A percentile compares a stretch with the other conserved stretches of the same genome.
phyloP scores from a whole-genome alignment of 2,329 filamentous ascomycete genomes.

The Simplicillium sp. region DNA sequence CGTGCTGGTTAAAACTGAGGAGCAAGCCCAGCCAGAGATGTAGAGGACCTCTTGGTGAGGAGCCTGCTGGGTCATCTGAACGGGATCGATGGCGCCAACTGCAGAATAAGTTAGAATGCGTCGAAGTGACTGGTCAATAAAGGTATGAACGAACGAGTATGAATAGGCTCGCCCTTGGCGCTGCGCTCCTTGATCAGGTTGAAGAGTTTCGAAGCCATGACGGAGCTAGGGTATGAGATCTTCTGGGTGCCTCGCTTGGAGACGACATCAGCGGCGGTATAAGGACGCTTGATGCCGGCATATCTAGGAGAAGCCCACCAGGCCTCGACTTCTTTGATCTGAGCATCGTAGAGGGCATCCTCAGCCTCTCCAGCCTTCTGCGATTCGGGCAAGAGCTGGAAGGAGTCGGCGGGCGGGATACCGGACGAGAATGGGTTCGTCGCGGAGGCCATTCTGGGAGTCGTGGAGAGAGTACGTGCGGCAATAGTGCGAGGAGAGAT shows the following conservation, averaged over 20 bases:
- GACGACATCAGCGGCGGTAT: slow-evolving; percentile 83
- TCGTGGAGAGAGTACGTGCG: slow-evolving; percentile 20
- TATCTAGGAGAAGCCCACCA: slow-evolving; percentile 89
- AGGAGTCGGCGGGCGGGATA: slow-evolving; percentile 56
- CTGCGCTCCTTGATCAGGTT: slow-evolving; percentile 73
- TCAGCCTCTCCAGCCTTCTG: slow-evolving; percentile 73
- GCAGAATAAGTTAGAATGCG: background rate
- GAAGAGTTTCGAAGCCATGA: slow-evolving; percentile 94
- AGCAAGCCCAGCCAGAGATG: slow-evolving; percentile 95
- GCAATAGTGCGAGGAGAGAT: slow-evolving; percentile 3
- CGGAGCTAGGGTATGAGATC: slow-evolving; percentile 81
- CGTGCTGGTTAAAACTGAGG: slow-evolving; percentile 80
- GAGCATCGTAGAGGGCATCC: slow-evolving; percentile 74
- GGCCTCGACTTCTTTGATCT: slow-evolving; percentile 73
- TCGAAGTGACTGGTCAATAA: background rate
- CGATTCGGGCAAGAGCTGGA: slow-evolving; percentile 72
- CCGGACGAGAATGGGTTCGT: slow-evolving; percentile 18
- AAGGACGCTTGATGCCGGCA: slow-evolving; percentile 83
- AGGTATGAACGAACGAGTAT: slow-evolving; percentile 59
- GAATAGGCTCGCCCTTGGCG: slow-evolving; percentile 75
- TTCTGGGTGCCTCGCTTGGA: slow-evolving; percentile 84
- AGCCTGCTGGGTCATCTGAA: slow-evolving; percentile 98
- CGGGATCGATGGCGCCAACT: slow-evolving; percentile 98
- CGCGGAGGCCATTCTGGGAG: slow-evolving; percentile 18
- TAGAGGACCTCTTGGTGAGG: slow-evolving; percentile 94